These are phyloP conservation scores for Persicaria maculosa DNA, from an alignment of 148 eudicot genomes.

Conservation along the genomic window DNA sequence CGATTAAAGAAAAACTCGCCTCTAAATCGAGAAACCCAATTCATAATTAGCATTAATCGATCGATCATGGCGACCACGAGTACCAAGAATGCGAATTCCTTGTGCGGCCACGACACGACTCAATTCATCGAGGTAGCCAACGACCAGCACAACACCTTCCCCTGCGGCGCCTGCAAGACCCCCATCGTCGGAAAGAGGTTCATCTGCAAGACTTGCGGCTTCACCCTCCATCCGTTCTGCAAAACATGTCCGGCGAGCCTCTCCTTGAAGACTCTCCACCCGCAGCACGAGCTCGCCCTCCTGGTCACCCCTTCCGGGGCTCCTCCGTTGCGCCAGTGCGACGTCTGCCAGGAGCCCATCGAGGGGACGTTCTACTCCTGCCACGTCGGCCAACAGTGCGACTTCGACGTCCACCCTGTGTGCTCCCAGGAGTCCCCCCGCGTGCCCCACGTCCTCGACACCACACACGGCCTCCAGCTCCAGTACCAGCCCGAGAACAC, in stretches of 20 bases:
- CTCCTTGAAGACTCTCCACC: neutral
- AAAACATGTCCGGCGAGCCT: slow-evolving; percentile 15
- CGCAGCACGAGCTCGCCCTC: slow-evolving; percentile 17
- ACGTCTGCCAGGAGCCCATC: neutral
- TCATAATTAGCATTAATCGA: too few relatives aligned
- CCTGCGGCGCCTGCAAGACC: slow-evolving; percentile 23
- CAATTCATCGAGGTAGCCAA: too few relatives aligned
- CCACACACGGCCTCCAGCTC: slow-evolving; percentile 15
- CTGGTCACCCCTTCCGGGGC: too few relatives aligned
- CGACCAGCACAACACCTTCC: neutral
- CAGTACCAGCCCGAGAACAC: neutral
- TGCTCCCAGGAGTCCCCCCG: slow-evolving; percentile 15
- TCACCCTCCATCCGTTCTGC: slow-evolving; percentile 22
- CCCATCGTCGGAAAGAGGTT: slow-evolving; percentile 13
- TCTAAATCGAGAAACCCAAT: too few relatives aligned
- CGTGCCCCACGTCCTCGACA: slow-evolving; percentile 12
- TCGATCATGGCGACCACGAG: too few relatives aligned
- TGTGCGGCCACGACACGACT: too few relatives aligned
- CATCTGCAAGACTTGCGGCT: slow-evolving; percentile 19
- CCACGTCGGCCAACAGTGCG: neutral
- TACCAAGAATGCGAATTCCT: too few relatives aligned
- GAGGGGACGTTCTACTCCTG: neutral
- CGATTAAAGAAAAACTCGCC: too few relatives aligned
- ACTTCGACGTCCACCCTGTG: slow-evolving; percentile 16
- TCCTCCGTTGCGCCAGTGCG: neutral